Evolutionary conservation across 192 early-diverging fungal species (phyloP), one percentile per base, ranked within the genome.

Genomic region (Backusella sp.): DNA sequence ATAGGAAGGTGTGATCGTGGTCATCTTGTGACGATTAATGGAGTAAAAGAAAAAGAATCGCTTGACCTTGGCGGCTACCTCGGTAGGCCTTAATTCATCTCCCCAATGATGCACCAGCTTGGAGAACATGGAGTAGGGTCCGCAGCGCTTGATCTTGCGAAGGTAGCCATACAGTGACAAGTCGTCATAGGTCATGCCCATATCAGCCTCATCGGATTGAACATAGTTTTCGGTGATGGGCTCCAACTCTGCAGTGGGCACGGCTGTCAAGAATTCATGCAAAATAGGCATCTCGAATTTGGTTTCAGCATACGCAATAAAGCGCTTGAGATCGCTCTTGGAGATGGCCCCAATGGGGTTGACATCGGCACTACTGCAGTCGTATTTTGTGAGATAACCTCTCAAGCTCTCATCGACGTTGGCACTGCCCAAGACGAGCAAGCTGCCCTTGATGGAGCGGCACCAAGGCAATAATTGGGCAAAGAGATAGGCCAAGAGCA

Each of bases 11-110:
- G 98, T 98, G 8, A 99, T 76, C 0, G 97, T 95, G 8, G 98
- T 99, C 87, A 97, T 95, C 86, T 99, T 99, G 86, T 99, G 98
- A 44, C 98, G 90, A 88, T 99, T 99, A 72, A 99, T 96, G 7
- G 96, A 88, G 77, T 99, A 97, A 83, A 89, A 99, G 74, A 92
- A 96, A 82, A 98, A 99, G 84, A 99, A 99, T 14, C 87, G 83
- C 84, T 99, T 99, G 65, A 99, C 97, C 74, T 98, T 98, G 12
- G 79, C 85, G 0, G 95, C 97, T 76, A 99, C 93, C 82, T 92
- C 85, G 1, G 84, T 84, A 14, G 92, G 91, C 8, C 79, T 74
- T 65, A 96, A 72, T 19, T 76, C 72, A 32, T 80, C 73, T 28
- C 88, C 86, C 98, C 96, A 99, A 19, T 90, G 80, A 72, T 93